A percentile compares a stretch with the other conserved stretches of the same genome.
Evolutionary conservation across 495 filamentous ascomycete species (phyloP).

Genomic region (Neurospora sp.): DNA sequence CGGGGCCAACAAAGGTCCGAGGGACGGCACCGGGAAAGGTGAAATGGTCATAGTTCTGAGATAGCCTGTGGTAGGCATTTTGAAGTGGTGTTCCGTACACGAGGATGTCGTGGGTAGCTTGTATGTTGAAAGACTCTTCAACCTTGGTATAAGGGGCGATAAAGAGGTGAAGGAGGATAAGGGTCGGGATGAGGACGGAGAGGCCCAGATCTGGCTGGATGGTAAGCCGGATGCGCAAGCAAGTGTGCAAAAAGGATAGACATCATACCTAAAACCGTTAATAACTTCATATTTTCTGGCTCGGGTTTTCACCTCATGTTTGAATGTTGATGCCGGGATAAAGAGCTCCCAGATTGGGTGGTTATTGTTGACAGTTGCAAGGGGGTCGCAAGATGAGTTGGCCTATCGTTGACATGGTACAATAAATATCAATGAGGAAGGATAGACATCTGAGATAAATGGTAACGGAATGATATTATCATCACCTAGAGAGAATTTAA

Average conservation of each 20-base stretch:
- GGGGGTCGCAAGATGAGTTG: background rate
- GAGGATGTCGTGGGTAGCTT: conserved; percentile 85
- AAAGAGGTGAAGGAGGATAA: conserved; percentile 67
- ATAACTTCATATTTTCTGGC: background rate
- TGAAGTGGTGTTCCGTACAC: conserved; percentile 61
- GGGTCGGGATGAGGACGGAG: conserved; percentile 46
- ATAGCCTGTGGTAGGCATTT: conserved; percentile 40
- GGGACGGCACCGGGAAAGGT: conserved; percentile 86
- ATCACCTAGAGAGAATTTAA: too few relatives aligned
- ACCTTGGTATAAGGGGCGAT: conserved; percentile 93
- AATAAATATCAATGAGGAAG: background rate
- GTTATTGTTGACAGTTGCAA: background rate
- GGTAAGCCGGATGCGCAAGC: background rate
- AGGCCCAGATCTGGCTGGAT: conserved; percentile 38
- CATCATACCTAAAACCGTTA: background rate
- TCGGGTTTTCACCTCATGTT: background rate
- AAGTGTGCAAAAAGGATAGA: background rate
- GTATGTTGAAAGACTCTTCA: conserved; percentile 97
- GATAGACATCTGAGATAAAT: too few relatives aligned
- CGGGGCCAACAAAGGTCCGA: conserved; percentile 75
- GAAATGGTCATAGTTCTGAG: conserved; percentile 74
- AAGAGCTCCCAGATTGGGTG: background rate
- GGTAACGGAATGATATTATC: too few relatives aligned
- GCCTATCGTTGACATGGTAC: background rate
- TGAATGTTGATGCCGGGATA: background rate